phyloP scores from a whole-genome alignment of 768 basidiomycete species.

The Boletales sp. region DNA sequence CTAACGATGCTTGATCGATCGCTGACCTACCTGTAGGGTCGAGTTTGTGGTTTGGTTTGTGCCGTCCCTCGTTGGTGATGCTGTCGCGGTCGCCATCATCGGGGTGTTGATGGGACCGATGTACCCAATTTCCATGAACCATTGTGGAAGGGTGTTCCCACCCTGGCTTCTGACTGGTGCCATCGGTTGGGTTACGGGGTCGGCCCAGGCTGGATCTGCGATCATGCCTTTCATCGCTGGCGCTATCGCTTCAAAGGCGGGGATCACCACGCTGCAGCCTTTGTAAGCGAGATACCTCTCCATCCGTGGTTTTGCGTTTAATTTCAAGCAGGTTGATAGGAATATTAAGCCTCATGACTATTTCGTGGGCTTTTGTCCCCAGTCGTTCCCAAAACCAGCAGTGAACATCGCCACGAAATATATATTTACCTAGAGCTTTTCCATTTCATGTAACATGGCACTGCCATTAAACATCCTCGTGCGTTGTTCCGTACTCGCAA shows the following conservation, averaged over 20 bases:
- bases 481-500: too few relatives aligned
- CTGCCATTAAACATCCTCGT: too few relatives aligned
- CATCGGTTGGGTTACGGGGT: conserved; percentile 52
- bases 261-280: conserved; percentile 46
- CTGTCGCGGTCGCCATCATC: conserved; percentile 58
- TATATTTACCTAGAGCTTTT: too few relatives aligned
- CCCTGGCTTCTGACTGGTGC: conserved; percentile 32
- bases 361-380: conserved; percentile 39
- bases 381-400: conserved; percentile 4
- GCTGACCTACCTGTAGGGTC: conserved; percentile 35
- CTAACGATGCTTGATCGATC: neutral
- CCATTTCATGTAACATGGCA: too few relatives aligned
- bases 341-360: conserved; percentile 38
- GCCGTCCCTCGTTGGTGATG: conserved; percentile 61
- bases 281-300: conserved; percentile 34
- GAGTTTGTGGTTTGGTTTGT: conserved; percentile 69
- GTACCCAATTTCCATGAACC: conserved; percentile 53
- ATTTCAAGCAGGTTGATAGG: conserved; percentile 21
- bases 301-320: neutral
- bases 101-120: conserved; percentile 74
- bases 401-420: conserved; percentile 1
- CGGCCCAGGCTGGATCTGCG: conserved; percentile 50
- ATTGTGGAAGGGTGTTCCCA: conserved; percentile 34
- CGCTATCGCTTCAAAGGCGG: conserved; percentile 37
- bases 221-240: conserved; percentile 51